Conservation (phyloP, 768 basidiomycete species). For the Xerocomellus chrysenteron region DNA sequence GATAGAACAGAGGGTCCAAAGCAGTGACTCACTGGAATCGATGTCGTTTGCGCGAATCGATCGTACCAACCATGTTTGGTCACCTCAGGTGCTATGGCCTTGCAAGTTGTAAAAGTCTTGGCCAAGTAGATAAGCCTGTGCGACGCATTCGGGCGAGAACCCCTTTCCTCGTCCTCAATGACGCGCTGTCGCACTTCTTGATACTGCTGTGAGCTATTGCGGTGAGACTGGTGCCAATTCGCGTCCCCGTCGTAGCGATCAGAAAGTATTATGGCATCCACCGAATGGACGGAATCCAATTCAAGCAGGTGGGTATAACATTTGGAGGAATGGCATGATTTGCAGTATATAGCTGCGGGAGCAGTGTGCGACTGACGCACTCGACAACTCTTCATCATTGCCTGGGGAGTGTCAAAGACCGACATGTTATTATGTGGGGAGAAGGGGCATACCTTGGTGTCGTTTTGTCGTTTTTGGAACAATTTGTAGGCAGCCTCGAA, state of each 20-base stretch:
- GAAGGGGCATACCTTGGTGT: conserved; percentile 13
- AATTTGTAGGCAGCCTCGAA: conserved; percentile 35
- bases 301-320: conserved; percentile 41
- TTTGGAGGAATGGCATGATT: conserved; percentile 33
- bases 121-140: conserved; percentile 48
- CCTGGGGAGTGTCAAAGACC: conserved; percentile 6
- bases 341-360: conserved; percentile 34
- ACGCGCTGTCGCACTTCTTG: conserved; percentile 7
- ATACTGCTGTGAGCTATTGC: conserved; percentile 17
- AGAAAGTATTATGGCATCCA: conserved; percentile 33
- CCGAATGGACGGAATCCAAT: conserved; percentile 35
- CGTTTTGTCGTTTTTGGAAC: conserved; percentile 16
- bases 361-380: conserved; percentile 16
- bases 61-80: conserved; percentile 68
- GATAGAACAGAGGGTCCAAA: neutral
- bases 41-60: conserved; percentile 20
- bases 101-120: conserved; percentile 46
- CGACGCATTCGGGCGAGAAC: conserved; percentile 32
- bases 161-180: conserved; percentile 37
- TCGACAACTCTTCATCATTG: conserved; percentile 21
- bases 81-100: conserved; percentile 41
- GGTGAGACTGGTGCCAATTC: conserved; percentile 39
- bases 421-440: neutral
- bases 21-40: conserved; percentile 24
- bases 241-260: conserved; percentile 15